phyloP scores from a whole-genome alignment of 2,329 filamentous ascomycete genomes.

The Monosporascus sp. region DNA sequence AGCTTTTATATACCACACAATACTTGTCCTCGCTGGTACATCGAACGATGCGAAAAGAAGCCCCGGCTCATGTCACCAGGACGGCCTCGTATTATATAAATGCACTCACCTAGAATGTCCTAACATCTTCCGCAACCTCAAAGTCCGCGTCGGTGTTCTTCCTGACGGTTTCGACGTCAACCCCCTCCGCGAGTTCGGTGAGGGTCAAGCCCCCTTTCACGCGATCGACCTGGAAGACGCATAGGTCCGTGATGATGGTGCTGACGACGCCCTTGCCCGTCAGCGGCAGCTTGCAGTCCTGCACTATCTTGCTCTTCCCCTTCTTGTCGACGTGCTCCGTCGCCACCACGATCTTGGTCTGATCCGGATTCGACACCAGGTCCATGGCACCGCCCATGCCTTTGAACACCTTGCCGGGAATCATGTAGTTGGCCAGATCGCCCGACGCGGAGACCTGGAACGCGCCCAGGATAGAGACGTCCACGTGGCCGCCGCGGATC shows the following conservation, averaged over 20 bases:
- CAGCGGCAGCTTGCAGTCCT: conserved; percentile 58
- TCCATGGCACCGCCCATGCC: conserved; percentile 82
- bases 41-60: too few species aligned
- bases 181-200: conserved; percentile 65
- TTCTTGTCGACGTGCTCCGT: conserved; percentile 68
- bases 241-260: conserved; percentile 69
- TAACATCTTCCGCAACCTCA: conserved; percentile 52
- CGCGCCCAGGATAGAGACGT: conserved; percentile 78
- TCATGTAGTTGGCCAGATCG: conserved; percentile 86
- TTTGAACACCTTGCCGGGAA: conserved; percentile 82
- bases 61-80: too few species aligned
- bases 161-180: conserved; percentile 62
- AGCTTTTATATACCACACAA: too few species aligned
- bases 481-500: conserved; percentile 80
- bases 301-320: conserved; percentile 61
- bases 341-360: conserved; percentile 67
- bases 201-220: conserved; percentile 57
- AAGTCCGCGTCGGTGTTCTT: conserved; percentile 68
- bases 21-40: too few species aligned
- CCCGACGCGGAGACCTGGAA: conserved; percentile 75
- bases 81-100: too few species aligned
- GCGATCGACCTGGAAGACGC: conserved; percentile 66
- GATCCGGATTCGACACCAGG: conserved; percentile 63
- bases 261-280: conserved; percentile 64
- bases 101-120: conserved; percentile 31